Conservation (phyloP, 345 rosid genomes). For the Populus nigra region DNA sequence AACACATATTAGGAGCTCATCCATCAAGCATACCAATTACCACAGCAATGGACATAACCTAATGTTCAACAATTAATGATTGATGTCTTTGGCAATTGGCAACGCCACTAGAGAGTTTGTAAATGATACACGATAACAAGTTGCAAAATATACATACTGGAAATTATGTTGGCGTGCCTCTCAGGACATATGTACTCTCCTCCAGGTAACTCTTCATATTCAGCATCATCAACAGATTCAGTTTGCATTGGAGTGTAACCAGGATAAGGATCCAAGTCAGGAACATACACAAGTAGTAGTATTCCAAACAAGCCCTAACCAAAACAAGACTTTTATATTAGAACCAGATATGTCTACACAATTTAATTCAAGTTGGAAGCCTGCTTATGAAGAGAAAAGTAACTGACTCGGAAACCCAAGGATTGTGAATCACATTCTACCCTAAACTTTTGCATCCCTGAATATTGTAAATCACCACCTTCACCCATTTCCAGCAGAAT, state of each 20-base stretch:
- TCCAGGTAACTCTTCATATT: slow-evolving; percentile 87
- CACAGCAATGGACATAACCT: not conserved
- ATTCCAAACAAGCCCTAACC: slow-evolving; percentile 79
- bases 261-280: slow-evolving; percentile 84
- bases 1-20: not conserved
- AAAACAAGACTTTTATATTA: slow-evolving; percentile 21
- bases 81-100: too few species aligned
- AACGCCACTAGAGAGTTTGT: not conserved
- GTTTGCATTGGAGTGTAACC: slow-evolving; percentile 66
- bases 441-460: not conserved
- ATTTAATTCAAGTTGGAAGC: not conserved
- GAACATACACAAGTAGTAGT: slow-evolving; percentile 70
- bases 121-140: not conserved
- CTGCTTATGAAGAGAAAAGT: not conserved
- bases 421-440: not conserved
- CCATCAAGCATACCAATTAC: slow-evolving; percentile 2
- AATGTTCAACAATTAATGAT: not conserved
- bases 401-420: not conserved
- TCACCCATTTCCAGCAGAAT: not conserved
- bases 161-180: slow-evolving; percentile 65
- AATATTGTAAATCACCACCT: not conserved
- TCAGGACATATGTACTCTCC: slow-evolving; percentile 94
- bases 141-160: slow-evolving; percentile 55
- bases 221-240: slow-evolving; percentile 60
- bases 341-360: not conserved